phyloP scores from a whole-genome alignment of 1,284 basidiomycete genomes.

The Salmacisia buchloeana region DNA sequence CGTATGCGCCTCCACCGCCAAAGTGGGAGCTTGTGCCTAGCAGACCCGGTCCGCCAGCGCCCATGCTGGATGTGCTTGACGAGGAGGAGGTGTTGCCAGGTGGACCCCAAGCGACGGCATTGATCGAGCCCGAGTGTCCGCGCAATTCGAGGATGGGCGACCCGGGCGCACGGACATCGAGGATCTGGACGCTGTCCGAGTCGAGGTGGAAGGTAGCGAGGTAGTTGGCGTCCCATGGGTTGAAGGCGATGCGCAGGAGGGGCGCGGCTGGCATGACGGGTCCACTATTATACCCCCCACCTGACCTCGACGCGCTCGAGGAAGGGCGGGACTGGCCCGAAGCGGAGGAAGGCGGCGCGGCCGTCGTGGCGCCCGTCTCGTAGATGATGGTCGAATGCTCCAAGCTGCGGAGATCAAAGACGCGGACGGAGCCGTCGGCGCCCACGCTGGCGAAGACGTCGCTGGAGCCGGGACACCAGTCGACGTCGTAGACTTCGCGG shows the following conservation, averaged over 20 bases:
- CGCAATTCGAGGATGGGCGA: slow-evolving; percentile 46
- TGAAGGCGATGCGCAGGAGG: slow-evolving; percentile 48
- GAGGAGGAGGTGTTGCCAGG: slow-evolving; percentile 19
- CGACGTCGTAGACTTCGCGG: slow-evolving; percentile 93
- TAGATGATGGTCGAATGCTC: slow-evolving; percentile 99
- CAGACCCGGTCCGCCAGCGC: background rate
- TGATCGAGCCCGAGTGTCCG: slow-evolving; percentile 44
- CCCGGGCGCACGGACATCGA: slow-evolving; percentile 49
- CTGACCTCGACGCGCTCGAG: background rate
- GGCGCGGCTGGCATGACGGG: slow-evolving; percentile 25
- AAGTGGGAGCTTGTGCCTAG: background rate
- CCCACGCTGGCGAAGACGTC: slow-evolving; percentile 98
- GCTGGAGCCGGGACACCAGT: slow-evolving; percentile 94
- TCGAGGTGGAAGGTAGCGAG: slow-evolving; percentile 50
- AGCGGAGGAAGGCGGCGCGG: background rate
- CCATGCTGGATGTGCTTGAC: background rate
- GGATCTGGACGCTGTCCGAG: slow-evolving; percentile 46
- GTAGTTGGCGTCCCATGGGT: slow-evolving; percentile 51
- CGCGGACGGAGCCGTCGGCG: slow-evolving; percentile 89
- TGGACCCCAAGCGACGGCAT: slow-evolving; percentile 49
- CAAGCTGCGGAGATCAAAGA: slow-evolving; percentile 89
- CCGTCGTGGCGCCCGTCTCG: slow-evolving; percentile 55
- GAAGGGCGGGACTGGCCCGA: background rate
- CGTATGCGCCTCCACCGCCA: slow-evolving; percentile 4
- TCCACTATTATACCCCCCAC: background rate